Conservation (phyloP, 2,329 filamentous ascomycete genomes). For the Arthrinium phaeospermum region DNA sequence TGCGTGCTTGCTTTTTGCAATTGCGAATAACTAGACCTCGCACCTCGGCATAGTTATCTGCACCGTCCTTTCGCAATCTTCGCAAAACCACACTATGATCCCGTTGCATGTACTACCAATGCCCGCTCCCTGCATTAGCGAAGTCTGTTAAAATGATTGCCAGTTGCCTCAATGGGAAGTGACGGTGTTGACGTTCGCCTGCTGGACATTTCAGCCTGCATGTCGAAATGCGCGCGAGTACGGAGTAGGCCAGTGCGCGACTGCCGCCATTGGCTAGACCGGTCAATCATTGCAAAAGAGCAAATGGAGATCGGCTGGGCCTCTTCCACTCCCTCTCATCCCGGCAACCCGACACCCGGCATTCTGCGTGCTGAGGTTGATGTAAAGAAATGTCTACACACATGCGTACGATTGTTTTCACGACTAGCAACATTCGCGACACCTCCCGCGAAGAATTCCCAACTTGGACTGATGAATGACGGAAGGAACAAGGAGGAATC, state of each 20-base stretch:
- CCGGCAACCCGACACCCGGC: neutral
- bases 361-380: neutral
- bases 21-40: neutral
- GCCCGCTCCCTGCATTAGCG: neutral
- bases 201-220: neutral
- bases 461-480: neutral
- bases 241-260: neutral
- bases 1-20: neutral
- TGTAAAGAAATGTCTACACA: too few species aligned
- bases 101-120: neutral
- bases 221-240: neutral
- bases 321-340: neutral
- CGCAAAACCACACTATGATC: neutral
- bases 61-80: neutral
- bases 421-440: neutral
- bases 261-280: neutral
- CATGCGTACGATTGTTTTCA: neutral
- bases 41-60: neutral
- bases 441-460: neutral
- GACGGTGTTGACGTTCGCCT: neutral
- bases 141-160: neutral
- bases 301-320: neutral
- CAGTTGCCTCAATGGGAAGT: neutral
- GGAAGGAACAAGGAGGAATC: neutral
- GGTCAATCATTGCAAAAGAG: neutral